These are phyloP conservation scores for Periglandula ipomoeae DNA, from an alignment of 2,329 filamentous ascomycete species.

Conservation along the genomic window DNA sequence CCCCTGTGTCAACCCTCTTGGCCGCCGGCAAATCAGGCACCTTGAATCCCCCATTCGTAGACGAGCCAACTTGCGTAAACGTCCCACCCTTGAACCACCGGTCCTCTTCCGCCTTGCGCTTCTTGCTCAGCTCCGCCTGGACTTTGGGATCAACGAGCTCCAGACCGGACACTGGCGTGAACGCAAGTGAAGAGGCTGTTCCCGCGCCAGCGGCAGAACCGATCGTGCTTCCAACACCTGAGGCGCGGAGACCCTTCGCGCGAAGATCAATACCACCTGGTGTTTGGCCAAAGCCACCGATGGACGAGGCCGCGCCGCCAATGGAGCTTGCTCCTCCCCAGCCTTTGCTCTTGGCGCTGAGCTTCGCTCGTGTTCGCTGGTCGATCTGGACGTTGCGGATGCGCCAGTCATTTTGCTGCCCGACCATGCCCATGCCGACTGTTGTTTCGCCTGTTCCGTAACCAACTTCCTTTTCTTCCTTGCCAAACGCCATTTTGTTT, in stretches of 20 bases:
- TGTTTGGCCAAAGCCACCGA: slow-evolving; percentile 65
- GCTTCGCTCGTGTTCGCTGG: slow-evolving; percentile 82
- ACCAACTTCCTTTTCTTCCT: slow-evolving; percentile 88
- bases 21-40: slow-evolving; percentile 64
- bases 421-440: slow-evolving; percentile 90
- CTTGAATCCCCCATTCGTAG: slow-evolving; percentile 58
- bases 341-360: slow-evolving; percentile 90
- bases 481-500: slow-evolving; percentile 91
- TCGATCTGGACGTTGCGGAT: slow-evolving; percentile 86
- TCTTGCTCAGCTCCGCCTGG: slow-evolving; percentile 76
- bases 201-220: slow-evolving; percentile 60
- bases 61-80: slow-evolving; percentile 72
- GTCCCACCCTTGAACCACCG: slow-evolving; percentile 96
- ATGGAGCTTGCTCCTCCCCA: slow-evolving; percentile 70
- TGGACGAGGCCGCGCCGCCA: slow-evolving; percentile 65
- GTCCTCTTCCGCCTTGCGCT: slow-evolving; percentile 90
- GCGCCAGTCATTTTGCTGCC: slow-evolving; percentile 76
- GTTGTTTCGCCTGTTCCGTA: slow-evolving; percentile 82
- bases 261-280: slow-evolving; percentile 58
- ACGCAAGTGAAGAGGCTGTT: slow-evolving; percentile 79
- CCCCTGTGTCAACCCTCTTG: slow-evolving; percentile 53
- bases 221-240: slow-evolving; percentile 68
- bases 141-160: slow-evolving; percentile 93
- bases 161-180: slow-evolving; percentile 88
- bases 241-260: slow-evolving; percentile 68